Conservation (phyloP, 805 yeast species). For the Sungouiozyma ichnusensis region DNA sequence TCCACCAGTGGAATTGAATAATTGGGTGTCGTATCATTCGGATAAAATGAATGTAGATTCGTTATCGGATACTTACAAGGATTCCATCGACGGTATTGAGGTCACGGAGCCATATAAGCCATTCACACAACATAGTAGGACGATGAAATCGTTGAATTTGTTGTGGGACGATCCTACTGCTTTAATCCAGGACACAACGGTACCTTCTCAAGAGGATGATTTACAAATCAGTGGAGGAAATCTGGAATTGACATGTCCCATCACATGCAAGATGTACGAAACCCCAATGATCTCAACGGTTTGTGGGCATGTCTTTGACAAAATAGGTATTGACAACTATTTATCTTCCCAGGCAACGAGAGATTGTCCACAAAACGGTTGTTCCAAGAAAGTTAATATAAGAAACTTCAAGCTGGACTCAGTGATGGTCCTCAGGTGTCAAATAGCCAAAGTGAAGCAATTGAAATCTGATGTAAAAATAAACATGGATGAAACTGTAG, state of each 20-base stretch:
- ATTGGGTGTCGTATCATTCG: conserved; percentile 10
- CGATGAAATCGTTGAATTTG: conserved; percentile 35
- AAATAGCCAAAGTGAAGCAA: conserved; percentile 16
- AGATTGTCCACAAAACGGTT: conserved; percentile 55
- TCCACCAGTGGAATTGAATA: conserved; percentile 11
- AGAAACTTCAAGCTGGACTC: conserved; percentile 37
- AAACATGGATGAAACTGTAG: neutral
- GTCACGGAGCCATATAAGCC: neutral
- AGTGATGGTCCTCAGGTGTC: conserved; percentile 47
- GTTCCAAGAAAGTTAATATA: conserved; percentile 30
- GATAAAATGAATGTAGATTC: neutral
- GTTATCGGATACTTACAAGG: neutral
- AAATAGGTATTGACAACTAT: conserved; percentile 33
- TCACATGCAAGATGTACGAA: conserved; percentile 42
- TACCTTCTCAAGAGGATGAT: conserved; percentile 42
- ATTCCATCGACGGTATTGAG: neutral
- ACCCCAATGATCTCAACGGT: conserved; percentile 44
- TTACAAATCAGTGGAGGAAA: conserved; percentile 60
- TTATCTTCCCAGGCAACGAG: conserved; percentile 13
- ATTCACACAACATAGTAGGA: conserved; percentile 3
- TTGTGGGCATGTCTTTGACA: conserved; percentile 59
- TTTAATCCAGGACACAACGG: conserved; percentile 40
- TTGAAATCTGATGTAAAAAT: neutral
- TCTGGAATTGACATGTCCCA: conserved; percentile 58
- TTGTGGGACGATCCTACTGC: conserved; percentile 50